These are phyloP conservation scores for Myriosclerotinia curreyana DNA, from an alignment of 2,329 filamentous ascomycete species.

Conservation along the genomic window DNA sequence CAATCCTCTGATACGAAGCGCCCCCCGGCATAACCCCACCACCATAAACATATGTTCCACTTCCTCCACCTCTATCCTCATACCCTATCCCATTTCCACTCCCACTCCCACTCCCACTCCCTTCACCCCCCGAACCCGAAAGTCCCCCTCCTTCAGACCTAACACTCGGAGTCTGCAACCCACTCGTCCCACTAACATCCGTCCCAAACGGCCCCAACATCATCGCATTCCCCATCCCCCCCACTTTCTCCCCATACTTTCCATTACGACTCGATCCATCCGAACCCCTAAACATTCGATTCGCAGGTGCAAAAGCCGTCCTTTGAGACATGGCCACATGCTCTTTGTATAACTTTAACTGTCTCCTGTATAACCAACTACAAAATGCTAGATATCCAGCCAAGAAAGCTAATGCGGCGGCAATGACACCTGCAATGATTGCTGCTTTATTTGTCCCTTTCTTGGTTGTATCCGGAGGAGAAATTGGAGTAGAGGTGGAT, in stretches of 20 bases:
- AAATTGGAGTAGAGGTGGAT: constrained; percentile 38
- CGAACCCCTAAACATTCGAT: not conserved
- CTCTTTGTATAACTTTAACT: constrained; percentile 65
- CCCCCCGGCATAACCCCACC: constrained; percentile 31
- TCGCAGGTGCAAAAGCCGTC: constrained; percentile 43
- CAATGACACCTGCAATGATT: constrained; percentile 54
- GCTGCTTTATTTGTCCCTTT: constrained; percentile 42
- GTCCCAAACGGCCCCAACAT: constrained; percentile 35
- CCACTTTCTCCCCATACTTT: not conserved
- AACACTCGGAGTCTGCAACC: constrained; percentile 12
- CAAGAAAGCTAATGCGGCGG: constrained; percentile 60
- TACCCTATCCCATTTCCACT: not conserved
- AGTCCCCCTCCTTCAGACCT: constrained; percentile 8
- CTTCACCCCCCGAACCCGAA: not conserved
- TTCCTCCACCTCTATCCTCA: constrained; percentile 4
- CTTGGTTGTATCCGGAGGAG: constrained; percentile 22
- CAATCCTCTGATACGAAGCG: constrained; percentile 29
- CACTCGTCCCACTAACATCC: constrained; percentile 22
- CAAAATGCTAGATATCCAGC: constrained; percentile 68
- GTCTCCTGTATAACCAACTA: constrained; percentile 69
- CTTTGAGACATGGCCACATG: constrained; percentile 65
- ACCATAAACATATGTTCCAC: constrained; percentile 25
- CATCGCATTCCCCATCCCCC: constrained; percentile 14
- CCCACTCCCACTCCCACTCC: constrained; percentile 18
- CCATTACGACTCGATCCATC: constrained; percentile 15